These are phyloP conservation scores for Talaromyces funiculosus DNA, from an alignment of 2,329 filamentous ascomycete species.

Conservation along the genomic window DNA sequence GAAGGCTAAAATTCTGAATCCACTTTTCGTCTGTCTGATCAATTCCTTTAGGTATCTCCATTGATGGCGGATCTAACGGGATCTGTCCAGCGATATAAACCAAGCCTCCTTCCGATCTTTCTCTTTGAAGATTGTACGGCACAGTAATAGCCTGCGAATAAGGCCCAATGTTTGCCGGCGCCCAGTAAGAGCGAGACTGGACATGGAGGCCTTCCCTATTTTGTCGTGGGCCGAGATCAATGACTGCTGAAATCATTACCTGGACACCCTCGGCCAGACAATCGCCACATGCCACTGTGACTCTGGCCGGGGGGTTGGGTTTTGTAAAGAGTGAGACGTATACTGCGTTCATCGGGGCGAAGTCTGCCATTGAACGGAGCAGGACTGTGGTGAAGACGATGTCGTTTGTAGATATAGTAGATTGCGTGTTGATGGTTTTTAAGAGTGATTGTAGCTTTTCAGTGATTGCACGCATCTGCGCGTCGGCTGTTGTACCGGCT, in stretches of 20 bases:
- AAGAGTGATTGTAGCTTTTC: conserved; percentile 18
- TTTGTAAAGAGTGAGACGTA: conserved; percentile 70
- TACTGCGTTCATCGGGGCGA: conserved; percentile 65
- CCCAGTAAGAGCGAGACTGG: conserved; percentile 93
- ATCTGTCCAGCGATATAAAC: conserved; percentile 86
- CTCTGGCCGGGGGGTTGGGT: conserved; percentile 77
- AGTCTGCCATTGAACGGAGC: conserved; percentile 74
- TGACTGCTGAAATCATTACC: conserved; percentile 54
- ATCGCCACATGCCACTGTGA: conserved; percentile 73
- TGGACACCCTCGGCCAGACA: conserved; percentile 56
- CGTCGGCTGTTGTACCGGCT: conserved; percentile 33
- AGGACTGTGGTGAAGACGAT: conserved; percentile 55
- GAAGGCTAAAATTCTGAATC: conserved; percentile 45
- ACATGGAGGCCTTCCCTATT: conserved; percentile 65
- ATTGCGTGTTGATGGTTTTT: conserved; percentile 10
- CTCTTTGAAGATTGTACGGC: conserved; percentile 29
- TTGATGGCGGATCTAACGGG: conserved; percentile 72
- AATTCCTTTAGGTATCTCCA: conserved; percentile 47
- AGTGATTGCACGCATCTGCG: conserved; percentile 36
- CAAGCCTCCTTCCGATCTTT: conserved; percentile 23
- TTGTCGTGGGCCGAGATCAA: conserved; percentile 33
- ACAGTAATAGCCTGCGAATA: conserved; percentile 82
- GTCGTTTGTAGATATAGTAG: conserved; percentile 26
- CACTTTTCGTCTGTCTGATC: conserved; percentile 18
- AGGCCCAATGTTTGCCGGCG: conserved; percentile 92